These are phyloP conservation scores for Leccinellum rugosiceps DNA, from an alignment of 768 basidiomycete genomes.

Conservation along the genomic window DNA sequence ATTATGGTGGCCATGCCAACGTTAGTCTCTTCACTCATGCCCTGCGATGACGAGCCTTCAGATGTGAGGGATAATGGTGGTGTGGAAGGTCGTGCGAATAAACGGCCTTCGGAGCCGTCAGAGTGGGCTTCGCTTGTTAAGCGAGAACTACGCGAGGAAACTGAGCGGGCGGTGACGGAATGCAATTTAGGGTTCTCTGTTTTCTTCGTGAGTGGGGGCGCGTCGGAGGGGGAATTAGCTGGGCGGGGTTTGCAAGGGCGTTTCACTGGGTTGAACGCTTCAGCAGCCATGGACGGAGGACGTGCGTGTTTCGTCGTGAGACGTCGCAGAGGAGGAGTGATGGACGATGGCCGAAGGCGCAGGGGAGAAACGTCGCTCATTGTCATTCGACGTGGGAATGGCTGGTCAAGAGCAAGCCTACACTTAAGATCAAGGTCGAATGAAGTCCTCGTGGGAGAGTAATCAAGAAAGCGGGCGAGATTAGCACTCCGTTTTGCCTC, in stretches of 20 bases:
- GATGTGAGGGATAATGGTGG: slow-evolving; percentile 30
- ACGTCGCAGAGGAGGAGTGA: slow-evolving; percentile 26
- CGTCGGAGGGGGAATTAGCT: slow-evolving; percentile 16
- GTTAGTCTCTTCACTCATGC: slow-evolving; percentile 10
- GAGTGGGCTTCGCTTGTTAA: slow-evolving; percentile 15
- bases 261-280: slow-evolving; percentile 28
- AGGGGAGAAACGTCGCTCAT: slow-evolving; percentile 35
- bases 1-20: slow-evolving; percentile 38
- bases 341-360: slow-evolving; percentile 30
- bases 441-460: slow-evolving; percentile 33
- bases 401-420: slow-evolving; percentile 25
- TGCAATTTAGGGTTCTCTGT: slow-evolving; percentile 16
- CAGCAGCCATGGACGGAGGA: slow-evolving; percentile 25
- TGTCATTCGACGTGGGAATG: slow-evolving; percentile 34
- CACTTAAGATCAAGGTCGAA: slow-evolving; percentile 33
- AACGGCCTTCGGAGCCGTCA: slow-evolving; percentile 22
- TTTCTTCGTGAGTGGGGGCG: slow-evolving; percentile 13
- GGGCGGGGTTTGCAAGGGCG: slow-evolving; percentile 26
- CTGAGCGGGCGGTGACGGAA: slow-evolving; percentile 17
- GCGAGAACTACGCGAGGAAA: slow-evolving; percentile 24
- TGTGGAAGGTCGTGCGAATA: slow-evolving; percentile 28
- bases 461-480: slow-evolving; percentile 37
- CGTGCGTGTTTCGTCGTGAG: slow-evolving; percentile 26
- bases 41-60: slow-evolving; percentile 21
- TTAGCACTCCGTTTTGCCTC: slow-evolving; percentile 34